phyloP scores from a whole-genome alignment of 257 asterid genomes.

The Fraxinus quadrangulata region DNA sequence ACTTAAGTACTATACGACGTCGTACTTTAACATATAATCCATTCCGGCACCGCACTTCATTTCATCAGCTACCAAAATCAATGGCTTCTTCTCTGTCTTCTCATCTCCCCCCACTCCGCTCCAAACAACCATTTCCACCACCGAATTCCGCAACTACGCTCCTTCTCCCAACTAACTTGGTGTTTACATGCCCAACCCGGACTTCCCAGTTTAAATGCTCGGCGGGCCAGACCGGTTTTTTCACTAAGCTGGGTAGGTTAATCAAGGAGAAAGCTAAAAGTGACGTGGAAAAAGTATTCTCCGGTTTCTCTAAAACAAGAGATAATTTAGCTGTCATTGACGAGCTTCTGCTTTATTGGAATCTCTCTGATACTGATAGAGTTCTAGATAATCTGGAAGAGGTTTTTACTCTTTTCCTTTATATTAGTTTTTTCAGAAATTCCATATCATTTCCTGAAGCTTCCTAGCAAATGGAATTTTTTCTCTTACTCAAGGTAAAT shows the following conservation, averaged over 20 bases:
- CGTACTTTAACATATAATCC: too few relatives aligned
- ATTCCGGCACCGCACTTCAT: neutral
- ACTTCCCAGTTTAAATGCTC: constrained; percentile 65
- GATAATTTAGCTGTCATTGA: constrained; percentile 87
- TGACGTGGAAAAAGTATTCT: constrained; percentile 82
- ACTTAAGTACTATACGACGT: too few relatives aligned
- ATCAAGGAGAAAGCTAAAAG: constrained; percentile 93
- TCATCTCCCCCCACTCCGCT: constrained; percentile 45
- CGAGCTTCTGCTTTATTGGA: constrained; percentile 93
- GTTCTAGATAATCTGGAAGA: constrained; percentile 91
- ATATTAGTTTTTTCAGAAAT: neutral
- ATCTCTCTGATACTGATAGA: constrained; percentile 88
- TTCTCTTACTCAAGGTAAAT: neutral
- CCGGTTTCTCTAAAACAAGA: constrained; percentile 87
- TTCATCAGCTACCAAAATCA: neutral
- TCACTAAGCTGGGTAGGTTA: constrained; percentile 81
- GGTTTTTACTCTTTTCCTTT: constrained; percentile 37
- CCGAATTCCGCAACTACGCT: constrained; percentile 36
- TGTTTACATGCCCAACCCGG: constrained; percentile 2
- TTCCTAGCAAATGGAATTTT: neutral
- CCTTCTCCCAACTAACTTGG: constrained; percentile 26
- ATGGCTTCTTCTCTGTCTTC: constrained; percentile 53
- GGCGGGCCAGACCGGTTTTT: constrained; percentile 79
- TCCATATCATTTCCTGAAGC: neutral
- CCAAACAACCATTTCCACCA: constrained; percentile 35